Percentiles rank a stretch among this genome's conserved stretches.
phyloP scores from a whole-genome alignment of 805 yeast species.

The Middelhovenomyces tepae region DNA sequence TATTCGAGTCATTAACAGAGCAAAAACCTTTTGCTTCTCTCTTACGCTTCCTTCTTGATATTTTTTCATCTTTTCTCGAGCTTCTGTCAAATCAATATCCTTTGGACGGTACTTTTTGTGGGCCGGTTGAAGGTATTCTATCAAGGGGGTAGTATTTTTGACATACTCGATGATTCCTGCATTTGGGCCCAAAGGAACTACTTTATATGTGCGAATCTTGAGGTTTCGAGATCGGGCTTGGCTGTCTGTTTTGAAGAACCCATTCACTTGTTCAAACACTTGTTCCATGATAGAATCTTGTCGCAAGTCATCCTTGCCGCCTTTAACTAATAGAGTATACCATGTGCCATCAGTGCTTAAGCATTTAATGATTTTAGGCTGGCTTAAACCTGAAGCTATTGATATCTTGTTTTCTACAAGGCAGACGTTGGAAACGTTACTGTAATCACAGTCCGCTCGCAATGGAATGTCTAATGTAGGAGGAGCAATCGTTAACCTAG shows the following conservation, averaged over 20 bases:
- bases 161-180: constrained; percentile 91
- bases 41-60: constrained; percentile 17
- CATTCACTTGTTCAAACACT: constrained; percentile 80
- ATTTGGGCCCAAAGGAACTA: constrained; percentile 78
- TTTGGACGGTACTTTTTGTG: constrained; percentile 43
- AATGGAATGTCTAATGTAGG: constrained; percentile 50
- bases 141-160: constrained; percentile 58
- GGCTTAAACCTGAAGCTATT: constrained; percentile 81
- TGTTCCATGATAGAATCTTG: constrained; percentile 98
- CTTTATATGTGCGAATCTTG: constrained; percentile 74
- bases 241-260: constrained; percentile 46
- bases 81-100: constrained; percentile 41
- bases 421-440: constrained; percentile 38
- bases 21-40: constrained; percentile 38
- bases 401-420: constrained; percentile 38
- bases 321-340: constrained; percentile 62
- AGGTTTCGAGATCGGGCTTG: constrained; percentile 50
- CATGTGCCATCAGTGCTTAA: constrained; percentile 46
- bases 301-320: constrained; percentile 82
- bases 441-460: constrained; percentile 37
- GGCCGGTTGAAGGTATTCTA: constrained; percentile 55
- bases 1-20: constrained; percentile 40
- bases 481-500: constrained; percentile 43
- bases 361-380: constrained; percentile 70
- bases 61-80: constrained; percentile 58